Evolutionary conservation across 495 filamentous ascomycete species (phyloP).

Genomic region (Aspergillus avenaceus): DNA sequence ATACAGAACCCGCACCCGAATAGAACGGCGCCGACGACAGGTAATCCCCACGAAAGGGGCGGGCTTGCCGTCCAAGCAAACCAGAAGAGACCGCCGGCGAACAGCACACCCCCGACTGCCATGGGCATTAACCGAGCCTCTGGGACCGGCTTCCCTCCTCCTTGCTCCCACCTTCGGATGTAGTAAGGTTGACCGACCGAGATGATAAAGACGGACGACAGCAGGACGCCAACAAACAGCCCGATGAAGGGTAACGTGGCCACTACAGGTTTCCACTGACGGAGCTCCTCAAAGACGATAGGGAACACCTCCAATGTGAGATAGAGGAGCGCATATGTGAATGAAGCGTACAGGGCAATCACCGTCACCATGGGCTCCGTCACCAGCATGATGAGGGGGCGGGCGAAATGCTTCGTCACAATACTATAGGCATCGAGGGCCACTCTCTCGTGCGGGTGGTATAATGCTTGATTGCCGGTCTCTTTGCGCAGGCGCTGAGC

Average conservation of each 20-base stretch:
- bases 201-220: slow-evolving; percentile 20
- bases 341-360: slow-evolving; percentile 35
- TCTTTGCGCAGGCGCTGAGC: slow-evolving; percentile 26
- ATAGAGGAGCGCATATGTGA: slow-evolving; percentile 33
- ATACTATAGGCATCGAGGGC: slow-evolving; percentile 28
- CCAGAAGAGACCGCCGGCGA: slow-evolving; percentile 43
- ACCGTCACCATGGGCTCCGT: slow-evolving; percentile 39
- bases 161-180: slow-evolving; percentile 15
- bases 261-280: slow-evolving; percentile 19
- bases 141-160: slow-evolving; percentile 20
- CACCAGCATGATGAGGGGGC: slow-evolving; percentile 35
- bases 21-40: slow-evolving; percentile 19
- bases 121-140: slow-evolving; percentile 41
- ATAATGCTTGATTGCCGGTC: slow-evolving; percentile 29
- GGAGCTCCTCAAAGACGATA: slow-evolving; percentile 27
- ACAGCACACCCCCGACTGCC: slow-evolving; percentile 44
- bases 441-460: slow-evolving; percentile 38
- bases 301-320: slow-evolving; percentile 29
- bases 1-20: slow-evolving; percentile 33
- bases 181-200: slow-evolving; percentile 25
- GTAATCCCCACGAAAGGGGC: slow-evolving; percentile 19
- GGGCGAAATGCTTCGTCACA: slow-evolving; percentile 29
- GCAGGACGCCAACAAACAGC: slow-evolving; percentile 26
- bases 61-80: slow-evolving; percentile 38
- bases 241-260: slow-evolving; percentile 25